Percentiles rank a stretch among this genome's conserved stretches.
phyloP scores from a whole-genome alignment of 805 yeast genomes.

The Pichia occidentalis region DNA sequence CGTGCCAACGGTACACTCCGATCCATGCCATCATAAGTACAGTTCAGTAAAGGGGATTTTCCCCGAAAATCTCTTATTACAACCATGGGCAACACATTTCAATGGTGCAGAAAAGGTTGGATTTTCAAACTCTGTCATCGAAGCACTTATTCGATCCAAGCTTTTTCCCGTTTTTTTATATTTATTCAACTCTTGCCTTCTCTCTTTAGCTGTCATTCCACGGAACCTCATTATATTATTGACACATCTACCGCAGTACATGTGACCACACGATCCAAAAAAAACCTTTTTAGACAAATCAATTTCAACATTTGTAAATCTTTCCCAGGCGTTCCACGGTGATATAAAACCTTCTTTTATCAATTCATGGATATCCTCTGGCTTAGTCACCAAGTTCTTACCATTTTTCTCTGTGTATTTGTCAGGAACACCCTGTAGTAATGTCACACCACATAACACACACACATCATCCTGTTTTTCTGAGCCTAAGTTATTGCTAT shows the following conservation, averaged over 20 bases:
- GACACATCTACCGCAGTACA: conserved; percentile 81
- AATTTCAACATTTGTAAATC: conserved; percentile 47
- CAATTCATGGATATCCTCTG: conserved; percentile 20
- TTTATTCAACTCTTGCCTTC: conserved; percentile 14
- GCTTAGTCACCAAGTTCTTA: conserved; percentile 19
- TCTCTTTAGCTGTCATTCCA: conserved; percentile 10
- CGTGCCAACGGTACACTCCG: too few species aligned
- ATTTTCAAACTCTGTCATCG: conserved; percentile 30
- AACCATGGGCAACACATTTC: conserved; percentile 49
- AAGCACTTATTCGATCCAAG: conserved; percentile 15
- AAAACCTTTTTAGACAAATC: conserved; percentile 63
- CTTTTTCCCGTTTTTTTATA: conserved; percentile 16
- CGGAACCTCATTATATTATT: conserved; percentile 43
- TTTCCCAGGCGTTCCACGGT: conserved; percentile 55
- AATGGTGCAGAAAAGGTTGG: conserved; percentile 48
- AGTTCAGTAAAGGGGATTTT: conserved; percentile 51
- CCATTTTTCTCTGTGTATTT: conserved; percentile 27
- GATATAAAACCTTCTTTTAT: conserved; percentile 35
- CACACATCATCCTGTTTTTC: conserved; percentile 37
- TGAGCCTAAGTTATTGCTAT: conserved; percentile 27
- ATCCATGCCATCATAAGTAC: conserved; percentile 20
- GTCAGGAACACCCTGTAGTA: conserved; percentile 69
- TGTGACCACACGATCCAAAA: conserved; percentile 71
- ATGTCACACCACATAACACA: conserved; percentile 59
- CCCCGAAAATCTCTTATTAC: conserved; percentile 38